Conservation (phyloP, 2,329 filamentous ascomycete species). For the Diaporthe longicolla region DNA sequence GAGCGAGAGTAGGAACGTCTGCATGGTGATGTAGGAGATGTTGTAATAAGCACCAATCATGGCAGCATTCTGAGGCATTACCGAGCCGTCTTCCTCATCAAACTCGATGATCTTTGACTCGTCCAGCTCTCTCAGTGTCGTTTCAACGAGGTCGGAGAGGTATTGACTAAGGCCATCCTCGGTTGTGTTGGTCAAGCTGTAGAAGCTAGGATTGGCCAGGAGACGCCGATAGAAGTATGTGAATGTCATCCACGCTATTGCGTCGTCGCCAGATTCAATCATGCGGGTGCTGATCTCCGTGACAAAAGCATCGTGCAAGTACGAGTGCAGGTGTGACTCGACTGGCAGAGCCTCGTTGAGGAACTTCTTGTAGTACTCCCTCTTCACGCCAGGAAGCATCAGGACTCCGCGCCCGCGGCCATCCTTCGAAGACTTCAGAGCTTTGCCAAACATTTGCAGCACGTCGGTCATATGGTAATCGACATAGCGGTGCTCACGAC, state of each 20-base stretch:
- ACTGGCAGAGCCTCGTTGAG: constrained; percentile 95
- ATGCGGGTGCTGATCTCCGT: constrained; percentile 97
- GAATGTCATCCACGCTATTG: constrained; percentile 98
- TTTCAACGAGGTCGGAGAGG: constrained; percentile 94
- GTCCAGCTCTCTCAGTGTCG: constrained; percentile 88
- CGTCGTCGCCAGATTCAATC: constrained; percentile 95
- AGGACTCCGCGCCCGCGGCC: constrained; percentile 90
- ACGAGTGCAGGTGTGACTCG: constrained; percentile 92
- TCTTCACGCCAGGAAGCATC: constrained; percentile 94
- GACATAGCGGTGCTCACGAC: constrained; percentile 95
- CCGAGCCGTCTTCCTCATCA: constrained; percentile 92
- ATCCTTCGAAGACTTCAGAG: constrained; percentile 83
- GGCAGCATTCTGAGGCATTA: constrained; percentile 91
- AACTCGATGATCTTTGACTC: constrained; percentile 97
- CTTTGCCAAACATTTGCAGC: constrained; percentile 97
- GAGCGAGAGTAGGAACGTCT: constrained; percentile 94
- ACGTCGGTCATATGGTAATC: constrained; percentile 96
- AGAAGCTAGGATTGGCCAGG: constrained; percentile 96
- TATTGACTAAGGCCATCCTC: constrained; percentile 95
- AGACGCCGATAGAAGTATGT: constrained; percentile 98
- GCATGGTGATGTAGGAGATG: constrained; percentile 99
- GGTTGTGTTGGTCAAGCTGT: constrained; percentile 88
- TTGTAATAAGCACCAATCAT: constrained; percentile 99
- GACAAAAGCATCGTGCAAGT: constrained; percentile 95
- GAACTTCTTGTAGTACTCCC: constrained; percentile 99